Percentiles rank a stretch among this genome's conserved stretches.
Evolutionary conservation across 768 basidiomycete genomes (phyloP).

Genomic region (Auriculariales sp.): DNA sequence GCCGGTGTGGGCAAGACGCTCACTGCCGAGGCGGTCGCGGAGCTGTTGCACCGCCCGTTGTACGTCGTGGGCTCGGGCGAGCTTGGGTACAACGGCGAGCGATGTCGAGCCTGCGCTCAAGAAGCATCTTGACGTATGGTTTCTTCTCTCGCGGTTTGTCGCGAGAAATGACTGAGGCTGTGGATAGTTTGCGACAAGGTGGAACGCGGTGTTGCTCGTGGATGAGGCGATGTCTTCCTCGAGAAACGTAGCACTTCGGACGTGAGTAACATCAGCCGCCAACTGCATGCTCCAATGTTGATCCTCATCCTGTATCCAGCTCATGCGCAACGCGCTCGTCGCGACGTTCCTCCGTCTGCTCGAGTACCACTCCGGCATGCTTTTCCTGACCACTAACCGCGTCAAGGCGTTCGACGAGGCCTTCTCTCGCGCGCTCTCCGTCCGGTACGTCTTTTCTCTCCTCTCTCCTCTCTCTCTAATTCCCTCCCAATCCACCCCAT

Average conservation of each 20-base stretch:
- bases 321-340: constrained; percentile 58
- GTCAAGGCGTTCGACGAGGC: constrained; percentile 24
- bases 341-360: constrained; percentile 35
- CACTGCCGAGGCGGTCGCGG: constrained; percentile 29
- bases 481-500: constrained; percentile 45
- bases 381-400: constrained; percentile 26
- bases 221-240: constrained; percentile 53
- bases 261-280: neutral
- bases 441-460: constrained; percentile 34
- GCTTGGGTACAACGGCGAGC: constrained; percentile 31
- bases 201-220: constrained; percentile 21
- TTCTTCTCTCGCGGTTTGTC: neutral
- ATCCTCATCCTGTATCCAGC: constrained; percentile 28
- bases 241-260: constrained; percentile 36
- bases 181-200: constrained; percentile 21
- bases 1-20: constrained; percentile 21
- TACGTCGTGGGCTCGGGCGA: constrained; percentile 43
- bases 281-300: neutral
- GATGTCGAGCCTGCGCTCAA: constrained; percentile 27
- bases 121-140: constrained; percentile 9
- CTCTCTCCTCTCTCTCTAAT: constrained; percentile 32
- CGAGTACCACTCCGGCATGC: constrained; percentile 22
- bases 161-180: neutral
- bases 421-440: constrained; percentile 15
- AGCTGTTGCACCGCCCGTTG: constrained; percentile 35